Conservation (phyloP, 2,329 filamentous ascomycete species). For the Ophiocordyceps polyrhachis-furcata region DNA sequence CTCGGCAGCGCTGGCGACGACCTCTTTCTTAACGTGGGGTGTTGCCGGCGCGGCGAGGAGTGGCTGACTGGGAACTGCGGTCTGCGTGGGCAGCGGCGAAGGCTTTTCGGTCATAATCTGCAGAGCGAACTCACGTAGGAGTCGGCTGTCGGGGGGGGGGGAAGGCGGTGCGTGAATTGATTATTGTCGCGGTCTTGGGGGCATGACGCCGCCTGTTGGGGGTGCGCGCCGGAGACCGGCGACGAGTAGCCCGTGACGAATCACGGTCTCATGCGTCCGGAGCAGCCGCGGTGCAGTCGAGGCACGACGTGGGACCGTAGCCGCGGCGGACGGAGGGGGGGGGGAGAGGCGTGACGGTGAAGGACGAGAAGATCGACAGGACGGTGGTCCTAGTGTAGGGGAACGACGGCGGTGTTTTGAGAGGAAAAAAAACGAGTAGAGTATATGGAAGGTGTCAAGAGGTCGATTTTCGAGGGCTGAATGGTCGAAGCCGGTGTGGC, state of each 20-base stretch:
- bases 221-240: slow-evolving; percentile 18
- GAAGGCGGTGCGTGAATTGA: slow-evolving; percentile 18
- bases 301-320: neutral
- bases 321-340: neutral
- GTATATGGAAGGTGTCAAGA: slow-evolving; percentile 1
- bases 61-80: slow-evolving; percentile 35
- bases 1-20: slow-evolving; percentile 26
- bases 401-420: slow-evolving; percentile 1
- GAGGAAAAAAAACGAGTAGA: slow-evolving; percentile 2
- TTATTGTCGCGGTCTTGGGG: slow-evolving; percentile 33
- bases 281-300: slow-evolving; percentile 1
- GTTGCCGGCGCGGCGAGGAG: slow-evolving; percentile 17
- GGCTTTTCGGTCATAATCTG: slow-evolving; percentile 47
- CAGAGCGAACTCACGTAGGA: slow-evolving; percentile 21
- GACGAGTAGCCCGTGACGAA: slow-evolving; percentile 4
- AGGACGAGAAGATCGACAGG: neutral
- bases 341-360: neutral
- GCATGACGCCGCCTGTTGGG: slow-evolving; percentile 37
- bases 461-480: slow-evolving; percentile 5
- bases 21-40: slow-evolving; percentile 20
- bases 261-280: slow-evolving; percentile 6
- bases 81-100: slow-evolving; percentile 32
- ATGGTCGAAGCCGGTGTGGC: slow-evolving; percentile 7
- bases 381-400: slow-evolving; percentile 1
- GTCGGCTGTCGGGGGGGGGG: slow-evolving; percentile 10